A percentile compares a stretch with the other conserved stretches of the same genome.
These are phyloP conservation scores for Furcasterigmium sp. DNA, from an alignment of 2,329 filamentous ascomycete genomes.

Conservation along the genomic window DNA sequence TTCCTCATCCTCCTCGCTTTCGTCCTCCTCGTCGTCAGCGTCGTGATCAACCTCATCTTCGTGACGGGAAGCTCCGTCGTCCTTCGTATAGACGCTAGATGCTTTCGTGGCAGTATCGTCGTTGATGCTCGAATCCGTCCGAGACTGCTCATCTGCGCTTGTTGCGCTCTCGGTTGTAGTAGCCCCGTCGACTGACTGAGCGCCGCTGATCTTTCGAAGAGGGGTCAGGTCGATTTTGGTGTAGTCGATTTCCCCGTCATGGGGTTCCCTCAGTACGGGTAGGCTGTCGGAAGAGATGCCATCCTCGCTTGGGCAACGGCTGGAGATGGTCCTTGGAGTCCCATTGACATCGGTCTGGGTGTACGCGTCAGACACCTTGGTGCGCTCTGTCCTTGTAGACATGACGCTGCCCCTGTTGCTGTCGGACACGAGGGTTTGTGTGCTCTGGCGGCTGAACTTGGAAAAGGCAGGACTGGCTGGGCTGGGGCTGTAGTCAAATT, in stretches of 20 bases:
- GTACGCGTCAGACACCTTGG: conserved; percentile 63
- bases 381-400: conserved; percentile 63
- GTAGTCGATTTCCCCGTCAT: conserved; percentile 52
- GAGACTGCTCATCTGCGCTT: conserved; percentile 10
- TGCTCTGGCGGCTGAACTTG: conserved; percentile 59
- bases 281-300: conserved; percentile 37
- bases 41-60: conserved; percentile 27
- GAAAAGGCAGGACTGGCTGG: conserved; percentile 68
- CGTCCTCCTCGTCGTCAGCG: conserved; percentile 40
- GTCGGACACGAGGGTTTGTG: conserved; percentile 54
- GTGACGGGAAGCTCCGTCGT: conserved; percentile 17
- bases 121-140: conserved; percentile 16
- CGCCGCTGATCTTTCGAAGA: conserved; percentile 38
- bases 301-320: conserved; percentile 48
- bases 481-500: conserved; percentile 76
- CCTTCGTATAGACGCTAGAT: conserved; percentile 18
- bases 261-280: conserved; percentile 31
- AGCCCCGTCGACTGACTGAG: conserved; percentile 26
- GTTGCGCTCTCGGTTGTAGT: conserved; percentile 5
- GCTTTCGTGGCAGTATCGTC: conserved; percentile 19
- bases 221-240: conserved; percentile 52
- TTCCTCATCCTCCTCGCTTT: conserved; percentile 53
- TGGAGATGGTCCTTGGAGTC: conserved; percentile 47
- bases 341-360: conserved; percentile 58
- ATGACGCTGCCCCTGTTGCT: conserved; percentile 73